Conservation (phyloP, 345 rosid species). For the Boechera retrofracta region DNA sequence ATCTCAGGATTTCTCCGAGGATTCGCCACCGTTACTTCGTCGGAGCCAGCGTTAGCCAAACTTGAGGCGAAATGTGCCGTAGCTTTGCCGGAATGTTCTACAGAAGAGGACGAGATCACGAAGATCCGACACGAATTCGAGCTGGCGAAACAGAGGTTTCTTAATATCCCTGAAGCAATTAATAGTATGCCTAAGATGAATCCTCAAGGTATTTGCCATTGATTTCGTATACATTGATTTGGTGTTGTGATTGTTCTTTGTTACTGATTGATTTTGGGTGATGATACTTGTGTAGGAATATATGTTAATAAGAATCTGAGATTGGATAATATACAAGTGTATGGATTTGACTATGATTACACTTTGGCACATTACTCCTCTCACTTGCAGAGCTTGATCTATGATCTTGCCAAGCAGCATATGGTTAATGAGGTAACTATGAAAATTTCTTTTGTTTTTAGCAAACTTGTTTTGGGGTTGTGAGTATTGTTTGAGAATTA, state of each 20-base stretch:
- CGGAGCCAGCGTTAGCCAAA: conserved; percentile 47
- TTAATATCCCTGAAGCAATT: conserved; percentile 68
- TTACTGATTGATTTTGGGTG: background rate
- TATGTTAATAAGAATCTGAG: conserved; percentile 90
- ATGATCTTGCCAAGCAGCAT: conserved; percentile 90
- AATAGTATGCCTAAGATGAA: conserved; percentile 79
- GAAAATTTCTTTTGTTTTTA: too few species aligned
- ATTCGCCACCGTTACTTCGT: conserved; percentile 37
- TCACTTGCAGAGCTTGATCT: conserved; percentile 81
- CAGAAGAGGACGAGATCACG: conserved; percentile 53
- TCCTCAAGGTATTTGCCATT: conserved; percentile 66
- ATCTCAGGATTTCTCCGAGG: conserved; percentile 48
- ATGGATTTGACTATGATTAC: conserved; percentile 96
- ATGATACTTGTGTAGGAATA: conserved; percentile 56
- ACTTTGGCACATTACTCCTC: conserved; percentile 90
- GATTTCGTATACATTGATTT: background rate
- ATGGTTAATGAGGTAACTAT: conserved; percentile 73
- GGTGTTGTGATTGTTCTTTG: background rate
- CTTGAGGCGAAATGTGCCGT: conserved; percentile 47
- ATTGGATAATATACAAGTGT: conserved; percentile 81
- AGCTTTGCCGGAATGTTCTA: conserved; percentile 34
- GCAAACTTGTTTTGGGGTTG: background rate
- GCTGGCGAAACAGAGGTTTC: conserved; percentile 72
- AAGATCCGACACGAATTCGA: conserved; percentile 67
- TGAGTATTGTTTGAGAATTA: background rate